Evolutionary conservation across 2,329 filamentous ascomycete genomes (phyloP).

Genomic region (Exophiala sideris): DNA sequence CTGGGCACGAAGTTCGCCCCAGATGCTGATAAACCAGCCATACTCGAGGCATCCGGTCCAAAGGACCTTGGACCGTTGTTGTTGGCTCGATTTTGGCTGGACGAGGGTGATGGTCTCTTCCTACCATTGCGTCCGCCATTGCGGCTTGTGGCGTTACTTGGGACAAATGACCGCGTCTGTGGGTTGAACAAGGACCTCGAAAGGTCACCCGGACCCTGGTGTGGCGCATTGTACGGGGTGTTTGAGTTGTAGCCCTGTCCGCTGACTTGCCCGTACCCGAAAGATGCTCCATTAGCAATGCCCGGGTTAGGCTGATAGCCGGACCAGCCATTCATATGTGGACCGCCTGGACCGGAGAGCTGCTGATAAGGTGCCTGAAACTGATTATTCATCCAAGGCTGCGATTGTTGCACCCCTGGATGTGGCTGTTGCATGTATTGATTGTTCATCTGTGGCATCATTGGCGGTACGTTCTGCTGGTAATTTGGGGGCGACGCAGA

Average conservation of each 20-base stretch:
- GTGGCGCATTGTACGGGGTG: slow-evolving; percentile 47
- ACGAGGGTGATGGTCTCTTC: slow-evolving; percentile 28
- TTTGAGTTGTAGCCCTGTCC: slow-evolving; percentile 66
- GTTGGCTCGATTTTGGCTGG: slow-evolving; percentile 29
- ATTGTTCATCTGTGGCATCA: slow-evolving; percentile 19
- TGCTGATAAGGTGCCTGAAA: slow-evolving; percentile 41
- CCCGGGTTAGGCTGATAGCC: slow-evolving; percentile 11
- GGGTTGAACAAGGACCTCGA: slow-evolving; percentile 88
- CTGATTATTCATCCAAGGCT: slow-evolving; percentile 35
- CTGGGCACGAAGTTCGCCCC: slow-evolving; percentile 8
- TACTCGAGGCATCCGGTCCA: slow-evolving; percentile 4
- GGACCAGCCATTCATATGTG: slow-evolving; percentile 29
- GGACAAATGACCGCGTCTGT: slow-evolving; percentile 88
- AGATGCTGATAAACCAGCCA: slow-evolving; percentile 1
- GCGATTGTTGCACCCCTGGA: slow-evolving; percentile 28
- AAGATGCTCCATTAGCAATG: slow-evolving; percentile 48
- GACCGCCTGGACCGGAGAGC: slow-evolving; percentile 37
- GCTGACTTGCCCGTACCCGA: slow-evolving; percentile 74
- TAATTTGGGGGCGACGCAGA: slow-evolving; percentile 14
- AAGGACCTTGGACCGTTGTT: slow-evolving; percentile 28
- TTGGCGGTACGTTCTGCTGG: slow-evolving; percentile 16
- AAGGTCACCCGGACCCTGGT: slow-evolving; percentile 80
- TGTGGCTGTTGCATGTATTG: slow-evolving; percentile 33
- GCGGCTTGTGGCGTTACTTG: slow-evolving; percentile 48
- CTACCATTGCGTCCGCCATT: slow-evolving; percentile 33